Evolutionary conservation across 1,139 yeast genomes (phyloP).

Genomic region (Yamadazyma kanchanaburiensis): DNA sequence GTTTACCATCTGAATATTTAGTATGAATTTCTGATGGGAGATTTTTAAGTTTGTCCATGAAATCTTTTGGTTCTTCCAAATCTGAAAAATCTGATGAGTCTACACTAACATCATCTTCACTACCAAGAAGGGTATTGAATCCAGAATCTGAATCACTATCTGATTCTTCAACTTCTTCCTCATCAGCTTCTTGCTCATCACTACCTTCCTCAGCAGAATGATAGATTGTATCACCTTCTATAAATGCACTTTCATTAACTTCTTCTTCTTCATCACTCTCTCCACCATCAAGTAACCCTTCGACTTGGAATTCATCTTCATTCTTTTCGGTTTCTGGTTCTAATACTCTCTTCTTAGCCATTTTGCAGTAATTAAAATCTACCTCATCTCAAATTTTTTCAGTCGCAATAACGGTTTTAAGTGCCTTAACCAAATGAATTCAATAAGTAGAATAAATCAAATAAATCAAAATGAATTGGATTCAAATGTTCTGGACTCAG

Average conservation of each 20-base stretch:
- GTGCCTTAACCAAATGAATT: slow-evolving; percentile 39
- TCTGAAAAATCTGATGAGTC: slow-evolving; percentile 42
- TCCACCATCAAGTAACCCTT: slow-evolving; percentile 7
- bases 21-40: slow-evolving; percentile 39
- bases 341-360: slow-evolving; percentile 10
- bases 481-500: slow-evolving; percentile 52
- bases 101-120: slow-evolving; percentile 37
- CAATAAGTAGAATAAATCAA: slow-evolving; percentile 49
- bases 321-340: slow-evolving; percentile 22
- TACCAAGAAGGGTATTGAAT: slow-evolving; percentile 54
- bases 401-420: neutral
- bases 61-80: slow-evolving; percentile 48
- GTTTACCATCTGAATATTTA: slow-evolving; percentile 74
- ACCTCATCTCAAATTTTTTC: slow-evolving; percentile 15
- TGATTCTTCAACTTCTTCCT: slow-evolving; percentile 23
- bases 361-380: slow-evolving; percentile 3
- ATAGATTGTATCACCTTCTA: slow-evolving; percentile 20
- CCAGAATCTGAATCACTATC: slow-evolving; percentile 60
- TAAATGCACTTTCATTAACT: slow-evolving; percentile 8
- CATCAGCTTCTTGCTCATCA: slow-evolving; percentile 23
- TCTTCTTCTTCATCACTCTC: slow-evolving; percentile 4
- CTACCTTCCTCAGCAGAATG: slow-evolving; percentile 17
- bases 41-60: slow-evolving; percentile 48
- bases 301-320: slow-evolving; percentile 11
- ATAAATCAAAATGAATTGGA: slow-evolving; percentile 69